Percentiles rank a stretch among this genome's conserved stretches.
phyloP scores from a whole-genome alignment of 306 rosid species.

The Trifolium pratense region DNA sequence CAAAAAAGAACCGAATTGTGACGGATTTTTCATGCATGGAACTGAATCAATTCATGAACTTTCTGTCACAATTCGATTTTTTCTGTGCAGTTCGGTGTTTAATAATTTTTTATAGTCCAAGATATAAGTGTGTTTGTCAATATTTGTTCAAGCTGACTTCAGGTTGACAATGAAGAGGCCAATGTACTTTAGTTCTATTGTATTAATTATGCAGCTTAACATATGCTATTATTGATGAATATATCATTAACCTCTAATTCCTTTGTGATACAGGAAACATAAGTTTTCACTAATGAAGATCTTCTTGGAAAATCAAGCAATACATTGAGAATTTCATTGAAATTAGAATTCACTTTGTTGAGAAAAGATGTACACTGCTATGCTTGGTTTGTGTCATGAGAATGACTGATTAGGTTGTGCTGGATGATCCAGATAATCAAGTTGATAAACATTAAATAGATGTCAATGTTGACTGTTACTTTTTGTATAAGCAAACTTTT shows the following conservation, averaged over 20 bases:
- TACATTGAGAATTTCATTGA: slow-evolving; percentile 18
- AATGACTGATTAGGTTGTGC: slow-evolving; percentile 17
- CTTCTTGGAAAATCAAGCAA: background rate
- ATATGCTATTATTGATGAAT: slow-evolving; percentile 17
- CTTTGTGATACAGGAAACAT: slow-evolving; percentile 28
- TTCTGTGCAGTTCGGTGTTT: background rate
- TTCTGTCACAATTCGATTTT: background rate
- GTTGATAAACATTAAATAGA: slow-evolving; percentile 20
- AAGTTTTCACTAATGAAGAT: slow-evolving; percentile 1
- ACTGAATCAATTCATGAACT: background rate
- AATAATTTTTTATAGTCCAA: no score
- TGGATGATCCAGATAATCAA: slow-evolving; percentile 13
- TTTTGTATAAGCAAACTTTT: slow-evolving; percentile 7
- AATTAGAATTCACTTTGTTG: slow-evolving; percentile 29
- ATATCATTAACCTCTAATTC: slow-evolving; percentile 8
- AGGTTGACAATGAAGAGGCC: background rate
- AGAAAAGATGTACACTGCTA: slow-evolving; percentile 29
- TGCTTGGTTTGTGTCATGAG: slow-evolving; percentile 23
- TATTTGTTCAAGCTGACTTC: background rate
- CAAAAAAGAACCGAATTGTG: background rate
- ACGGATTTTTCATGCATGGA: background rate
- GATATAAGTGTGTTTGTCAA: no score
- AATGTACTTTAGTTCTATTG: slow-evolving; percentile 5
- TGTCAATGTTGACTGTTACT: background rate
- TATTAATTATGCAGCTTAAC: background rate